Percentiles rank a stretch among this genome's conserved stretches.
Conservation (phyloP, 495 filamentous ascomycete genomes). For the Aspergillus asperescens region DNA sequence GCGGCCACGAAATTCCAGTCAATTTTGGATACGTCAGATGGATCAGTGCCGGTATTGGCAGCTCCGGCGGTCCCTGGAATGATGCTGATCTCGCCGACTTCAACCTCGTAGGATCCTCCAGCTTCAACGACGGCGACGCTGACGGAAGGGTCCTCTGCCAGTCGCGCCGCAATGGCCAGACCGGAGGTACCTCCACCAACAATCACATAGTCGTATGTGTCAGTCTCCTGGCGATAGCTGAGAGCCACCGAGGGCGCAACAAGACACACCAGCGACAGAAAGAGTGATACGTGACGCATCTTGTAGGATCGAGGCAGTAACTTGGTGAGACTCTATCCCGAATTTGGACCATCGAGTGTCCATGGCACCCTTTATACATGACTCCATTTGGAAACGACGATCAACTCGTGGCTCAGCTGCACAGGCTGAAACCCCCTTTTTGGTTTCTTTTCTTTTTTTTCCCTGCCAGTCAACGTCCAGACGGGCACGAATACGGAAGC, state of each 20-base stretch:
- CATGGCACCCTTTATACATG: background rate
- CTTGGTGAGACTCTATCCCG: background rate
- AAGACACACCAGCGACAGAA: background rate
- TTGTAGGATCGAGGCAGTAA: too few relatives aligned
- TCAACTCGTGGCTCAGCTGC: too few relatives aligned
- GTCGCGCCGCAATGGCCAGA: slow-evolving; percentile 39
- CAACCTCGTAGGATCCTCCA: slow-evolving; percentile 51
- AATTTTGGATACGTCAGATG: slow-evolving; percentile 21
- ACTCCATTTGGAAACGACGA: too few relatives aligned
- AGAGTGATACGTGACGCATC: background rate
- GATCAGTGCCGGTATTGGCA: slow-evolving; percentile 24
- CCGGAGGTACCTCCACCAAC: slow-evolving; percentile 52
- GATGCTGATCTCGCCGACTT: slow-evolving; percentile 33
- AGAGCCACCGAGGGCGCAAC: background rate
- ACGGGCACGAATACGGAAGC: too few relatives aligned
- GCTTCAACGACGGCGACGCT: slow-evolving; percentile 53
- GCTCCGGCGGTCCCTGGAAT: slow-evolving; percentile 41
- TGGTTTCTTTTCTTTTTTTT: too few relatives aligned
- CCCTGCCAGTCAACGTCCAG: too few relatives aligned
- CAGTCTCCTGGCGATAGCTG: too few relatives aligned
- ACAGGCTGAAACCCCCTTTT: too few relatives aligned
- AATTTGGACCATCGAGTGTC: too few relatives aligned
- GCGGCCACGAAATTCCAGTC: slow-evolving; percentile 48
- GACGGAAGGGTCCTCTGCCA: slow-evolving; percentile 29
- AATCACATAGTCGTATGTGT: slow-evolving; percentile 47